phyloP scores from a whole-genome alignment of 2,329 filamentous ascomycete genomes.

The Pseudophaeomoniella oleicola region DNA sequence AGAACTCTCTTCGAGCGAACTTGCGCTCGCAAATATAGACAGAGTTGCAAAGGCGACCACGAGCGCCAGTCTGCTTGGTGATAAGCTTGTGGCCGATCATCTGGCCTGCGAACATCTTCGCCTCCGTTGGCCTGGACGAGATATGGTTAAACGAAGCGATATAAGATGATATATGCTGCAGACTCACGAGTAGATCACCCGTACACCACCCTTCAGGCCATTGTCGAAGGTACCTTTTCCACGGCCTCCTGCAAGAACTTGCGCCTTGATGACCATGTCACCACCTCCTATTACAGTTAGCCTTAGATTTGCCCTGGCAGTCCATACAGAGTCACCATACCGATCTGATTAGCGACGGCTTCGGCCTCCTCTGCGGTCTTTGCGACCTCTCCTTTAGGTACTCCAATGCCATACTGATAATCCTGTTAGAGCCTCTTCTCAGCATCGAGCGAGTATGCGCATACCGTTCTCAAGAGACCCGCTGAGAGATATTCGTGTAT shows the following conservation, averaged over 20 bases:
- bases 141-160: constrained; percentile 5
- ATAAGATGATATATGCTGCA: constrained; percentile 1
- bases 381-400: constrained; percentile 81
- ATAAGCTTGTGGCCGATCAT: constrained; percentile 99
- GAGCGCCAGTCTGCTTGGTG: constrained; percentile 96
- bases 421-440: constrained; percentile 5
- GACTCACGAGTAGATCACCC: constrained; percentile 85
- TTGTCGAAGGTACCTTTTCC: constrained; percentile 98
- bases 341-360: constrained; percentile 76
- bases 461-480: constrained; percentile 62
- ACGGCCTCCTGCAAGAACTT: constrained; percentile 93
- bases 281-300: constrained; percentile 43
- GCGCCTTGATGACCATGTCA: constrained; percentile 99
- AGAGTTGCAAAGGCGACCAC: constrained; percentile 84
- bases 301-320: too few relatives aligned
- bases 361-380: constrained; percentile 76
- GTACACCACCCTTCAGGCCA: constrained; percentile 94
- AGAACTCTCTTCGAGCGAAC: constrained; percentile 97
- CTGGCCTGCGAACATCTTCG: constrained; percentile 94
- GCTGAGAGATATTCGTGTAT: constrained; percentile 98
- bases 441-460: constrained; percentile 10
- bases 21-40: constrained; percentile 99
- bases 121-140: constrained; percentile 58
- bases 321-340: too few relatives aligned
- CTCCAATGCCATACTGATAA: constrained; percentile 76